These are phyloP conservation scores for Pseudogymnoascus sp. DNA, from an alignment of 2,329 filamentous ascomycete genomes.

Conservation along the genomic window DNA sequence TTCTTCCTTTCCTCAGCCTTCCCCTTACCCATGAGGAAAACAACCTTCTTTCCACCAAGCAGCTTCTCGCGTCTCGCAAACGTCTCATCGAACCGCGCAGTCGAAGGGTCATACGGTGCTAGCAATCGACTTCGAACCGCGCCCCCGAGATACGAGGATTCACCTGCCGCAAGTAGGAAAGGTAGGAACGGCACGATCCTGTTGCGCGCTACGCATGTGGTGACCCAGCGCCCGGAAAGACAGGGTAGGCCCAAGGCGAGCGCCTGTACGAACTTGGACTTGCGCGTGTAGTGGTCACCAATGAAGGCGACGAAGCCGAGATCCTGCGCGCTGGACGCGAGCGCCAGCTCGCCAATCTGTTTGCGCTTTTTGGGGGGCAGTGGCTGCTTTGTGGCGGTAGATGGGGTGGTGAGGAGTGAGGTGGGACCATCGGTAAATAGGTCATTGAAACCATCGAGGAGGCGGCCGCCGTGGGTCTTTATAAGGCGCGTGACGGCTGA, in stretches of 20 bases:
- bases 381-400: conserved; percentile 12
- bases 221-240: conserved; percentile 73
- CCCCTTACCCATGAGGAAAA: conserved; percentile 63
- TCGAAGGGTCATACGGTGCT: conserved; percentile 48
- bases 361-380: conserved; percentile 9
- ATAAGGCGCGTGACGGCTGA: conserved; percentile 54
- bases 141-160: conserved; percentile 68
- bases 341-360: conserved; percentile 19
- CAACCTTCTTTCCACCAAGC: conserved; percentile 56
- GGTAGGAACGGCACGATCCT: conserved; percentile 65
- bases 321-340: conserved; percentile 45
- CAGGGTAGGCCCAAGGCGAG: conserved; percentile 84
- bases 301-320: conserved; percentile 79
- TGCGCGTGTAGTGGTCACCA: conserved; percentile 76
- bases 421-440: conserved; percentile 53
- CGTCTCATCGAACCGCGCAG: conserved; percentile 49
- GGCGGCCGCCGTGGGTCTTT: conserved; percentile 59
- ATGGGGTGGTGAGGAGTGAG: conserved; percentile 22
- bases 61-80: conserved; percentile 56
- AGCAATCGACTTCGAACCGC: conserved; percentile 70
- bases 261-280: conserved; percentile 90
- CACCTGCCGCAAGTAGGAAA: conserved; percentile 80
- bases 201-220: conserved; percentile 57
- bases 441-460: conserved; percentile 75
- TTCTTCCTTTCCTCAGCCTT: conserved; percentile 57